Base-by-base conservation (phyloP, 1,139 yeast genomes). In the Debaryomyces psychrophilus region DNA sequence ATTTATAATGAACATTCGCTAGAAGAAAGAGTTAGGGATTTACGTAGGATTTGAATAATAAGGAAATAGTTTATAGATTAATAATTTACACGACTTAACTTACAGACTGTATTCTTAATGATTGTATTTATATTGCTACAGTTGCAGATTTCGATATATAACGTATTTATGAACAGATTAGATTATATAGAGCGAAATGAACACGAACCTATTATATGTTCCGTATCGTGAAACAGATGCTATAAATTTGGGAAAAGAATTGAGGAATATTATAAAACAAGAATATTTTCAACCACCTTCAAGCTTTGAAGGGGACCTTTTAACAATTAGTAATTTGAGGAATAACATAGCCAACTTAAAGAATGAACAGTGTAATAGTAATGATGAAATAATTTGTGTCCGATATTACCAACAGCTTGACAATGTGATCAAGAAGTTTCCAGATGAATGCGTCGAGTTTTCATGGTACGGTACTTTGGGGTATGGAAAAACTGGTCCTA, bases 381-480 rank as follows among this genome's bases (percentile, higher is more conserved):
- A 57, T 8, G 51, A 58, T 25, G 62, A 60, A 31, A 46, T 49
- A 2, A 23, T 54, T 0, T 47, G 74, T 17, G 55, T 57, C 31
- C 60, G 62, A 22, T 79, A 77, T 56, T 69, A 64, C 48, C 54
- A 57, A 15, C 64, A 67, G 18, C 49, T 78, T 12, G 47, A 56
- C 5, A 58, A 59, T n/a, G 39, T 78, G 1, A 57, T 58, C 17
- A 50, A 53, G 38, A 77, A 73, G 53, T 76, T 80, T 44, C 75
- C 79, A 1, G 66, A 67, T 38, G 77, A 75, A 40, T 55, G 62
- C 5, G 52, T 81, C 4, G 79, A 75, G 38, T 86, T 88, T 56
- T 73, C 81, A 1, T 90, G 97, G 97, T 80, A 70, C 57, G 83
- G 85, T 25, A 81, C 90, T 0, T 62, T 87, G 15, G 83, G 87